These are phyloP conservation scores for Nephelium lappaceum DNA, from an alignment of 345 rosid species.

Conservation along the genomic window DNA sequence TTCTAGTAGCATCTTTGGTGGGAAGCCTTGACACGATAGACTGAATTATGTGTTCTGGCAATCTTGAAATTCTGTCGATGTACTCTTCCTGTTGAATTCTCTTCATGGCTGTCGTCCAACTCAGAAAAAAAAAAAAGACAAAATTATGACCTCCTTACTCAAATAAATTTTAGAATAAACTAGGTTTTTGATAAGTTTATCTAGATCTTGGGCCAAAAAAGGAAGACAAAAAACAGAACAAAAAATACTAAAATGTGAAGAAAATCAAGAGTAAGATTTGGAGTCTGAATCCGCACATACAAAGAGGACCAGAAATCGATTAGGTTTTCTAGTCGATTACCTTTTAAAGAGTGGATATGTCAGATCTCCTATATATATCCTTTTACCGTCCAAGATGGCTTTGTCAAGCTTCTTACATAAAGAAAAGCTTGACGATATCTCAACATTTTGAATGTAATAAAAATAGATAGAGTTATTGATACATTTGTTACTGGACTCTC, in stretches of 20 bases:
- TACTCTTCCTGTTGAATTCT: too few relatives aligned
- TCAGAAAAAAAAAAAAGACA: too few relatives aligned
- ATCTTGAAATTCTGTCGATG: background rate
- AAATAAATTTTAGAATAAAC: too few relatives aligned
- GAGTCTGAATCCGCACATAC: background rate
- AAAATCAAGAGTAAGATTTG: background rate
- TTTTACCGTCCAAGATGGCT: too few relatives aligned
- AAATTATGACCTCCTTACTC: background rate
- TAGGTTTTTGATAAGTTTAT: background rate
- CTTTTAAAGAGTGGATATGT: too few relatives aligned
- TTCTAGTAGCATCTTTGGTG: background rate
- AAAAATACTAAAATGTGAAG: background rate
- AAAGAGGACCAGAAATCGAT: background rate
- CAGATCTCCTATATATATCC: too few relatives aligned
- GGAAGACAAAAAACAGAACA: background rate
- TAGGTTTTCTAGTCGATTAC: background rate
- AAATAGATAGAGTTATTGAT: too few relatives aligned
- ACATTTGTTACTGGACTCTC: too few relatives aligned
- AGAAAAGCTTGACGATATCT: too few relatives aligned
- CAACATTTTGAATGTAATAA: too few relatives aligned
- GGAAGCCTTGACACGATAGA: background rate
- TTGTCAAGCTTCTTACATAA: too few relatives aligned
- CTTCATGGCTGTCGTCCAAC: background rate
- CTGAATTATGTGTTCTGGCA: conserved; percentile 20
- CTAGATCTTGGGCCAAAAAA: background rate